phyloP scores from a whole-genome alignment of 2,329 filamentous ascomycete species.

The Aspergillus unguis region DNA sequence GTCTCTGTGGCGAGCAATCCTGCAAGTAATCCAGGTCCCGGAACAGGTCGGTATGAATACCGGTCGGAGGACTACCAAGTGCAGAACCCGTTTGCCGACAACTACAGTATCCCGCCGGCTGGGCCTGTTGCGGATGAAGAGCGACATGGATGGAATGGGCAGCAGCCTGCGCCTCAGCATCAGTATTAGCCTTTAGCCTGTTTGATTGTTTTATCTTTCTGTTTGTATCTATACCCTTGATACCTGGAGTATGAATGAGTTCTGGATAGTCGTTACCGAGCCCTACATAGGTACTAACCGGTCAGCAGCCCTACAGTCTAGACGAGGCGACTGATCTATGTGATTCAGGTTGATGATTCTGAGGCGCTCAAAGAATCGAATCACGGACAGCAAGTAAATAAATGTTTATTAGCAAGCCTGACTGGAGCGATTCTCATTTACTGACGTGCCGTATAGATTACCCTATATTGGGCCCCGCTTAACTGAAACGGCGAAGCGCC shows the following conservation, averaged over 20 bases:
- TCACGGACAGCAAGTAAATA: not conserved
- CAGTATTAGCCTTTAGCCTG: not conserved
- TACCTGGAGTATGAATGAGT: slow-evolving; percentile 15
- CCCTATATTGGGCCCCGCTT: not conserved
- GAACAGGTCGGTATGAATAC: slow-evolving; percentile 31
- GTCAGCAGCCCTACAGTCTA: not conserved
- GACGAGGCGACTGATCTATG: not conserved
- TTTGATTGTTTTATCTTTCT: not conserved
- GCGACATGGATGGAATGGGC: slow-evolving; percentile 10
- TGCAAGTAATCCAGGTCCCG: slow-evolving; percentile 1
- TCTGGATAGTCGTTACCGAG: not conserved
- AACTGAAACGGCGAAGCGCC: slow-evolving; percentile 21
- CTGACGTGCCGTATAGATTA: slow-evolving; percentile 8
- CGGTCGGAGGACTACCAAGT: slow-evolving; percentile 40
- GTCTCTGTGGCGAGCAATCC: not conserved
- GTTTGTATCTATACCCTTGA: slow-evolving; percentile 17
- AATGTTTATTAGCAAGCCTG: not conserved
- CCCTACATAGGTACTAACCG: not conserved
- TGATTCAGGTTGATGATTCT: not conserved
- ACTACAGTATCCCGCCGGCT: slow-evolving; percentile 17
- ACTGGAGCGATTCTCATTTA: not conserved
- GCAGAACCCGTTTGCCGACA: slow-evolving; percentile 43
- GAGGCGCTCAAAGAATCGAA: not conserved
- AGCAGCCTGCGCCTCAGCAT: slow-evolving; percentile 7
- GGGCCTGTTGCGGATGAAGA: slow-evolving; percentile 12